Evolutionary conservation across 108 stramenopile genomes (phyloP).

Genomic region (Fragilaria crotonensis): DNA sequence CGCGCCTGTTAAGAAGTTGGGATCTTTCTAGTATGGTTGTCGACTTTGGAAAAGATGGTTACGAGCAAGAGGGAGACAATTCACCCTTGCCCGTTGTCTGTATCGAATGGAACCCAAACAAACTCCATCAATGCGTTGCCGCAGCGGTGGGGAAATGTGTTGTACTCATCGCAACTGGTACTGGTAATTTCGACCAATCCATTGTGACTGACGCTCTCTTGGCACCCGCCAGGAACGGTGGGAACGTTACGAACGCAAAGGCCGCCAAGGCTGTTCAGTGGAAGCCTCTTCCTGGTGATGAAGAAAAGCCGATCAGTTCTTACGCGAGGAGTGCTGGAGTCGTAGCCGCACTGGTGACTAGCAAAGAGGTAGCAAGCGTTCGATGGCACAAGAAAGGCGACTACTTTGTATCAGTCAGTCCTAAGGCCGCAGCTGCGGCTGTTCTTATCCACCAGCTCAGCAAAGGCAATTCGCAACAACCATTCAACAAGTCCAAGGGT

Average conservation of each 20-base stretch:
- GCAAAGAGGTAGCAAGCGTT: constrained; percentile 53
- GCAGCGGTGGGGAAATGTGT: constrained; percentile 73
- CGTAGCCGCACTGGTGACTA: constrained; percentile 51
- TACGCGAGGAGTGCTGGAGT: constrained; percentile 46
- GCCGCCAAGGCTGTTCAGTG: constrained; percentile 81
- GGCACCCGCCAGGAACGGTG: constrained; percentile 50
- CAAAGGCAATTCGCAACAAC: constrained; percentile 90
- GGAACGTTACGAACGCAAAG: constrained; percentile 57
- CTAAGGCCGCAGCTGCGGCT: constrained; percentile 67
- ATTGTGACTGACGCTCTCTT: constrained; percentile 86
- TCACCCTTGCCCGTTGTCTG: constrained; percentile 43
- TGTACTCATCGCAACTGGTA: constrained; percentile 84
- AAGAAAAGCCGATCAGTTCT: constrained; percentile 33
- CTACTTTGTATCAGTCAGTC: constrained; percentile 92
- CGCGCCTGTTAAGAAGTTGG: constrained; percentile 67
- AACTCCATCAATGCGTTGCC: constrained; percentile 76
- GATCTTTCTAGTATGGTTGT: constrained; percentile 36
- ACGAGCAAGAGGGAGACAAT: constrained; percentile 23
- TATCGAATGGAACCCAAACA: constrained; percentile 91
- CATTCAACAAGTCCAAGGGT: constrained; percentile 87
- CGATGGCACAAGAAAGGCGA: constrained; percentile 97
- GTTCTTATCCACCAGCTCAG: constrained; percentile 94
- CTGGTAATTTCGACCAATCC: constrained; percentile 66
- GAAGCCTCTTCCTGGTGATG: constrained; percentile 16
- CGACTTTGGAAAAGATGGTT: constrained; percentile 12